A percentile compares a stretch with the other conserved stretches of the same genome.
Evolutionary conservation across 192 early-diverging fungal genomes (phyloP).

Genomic region (Chytriomyces confervae): DNA sequence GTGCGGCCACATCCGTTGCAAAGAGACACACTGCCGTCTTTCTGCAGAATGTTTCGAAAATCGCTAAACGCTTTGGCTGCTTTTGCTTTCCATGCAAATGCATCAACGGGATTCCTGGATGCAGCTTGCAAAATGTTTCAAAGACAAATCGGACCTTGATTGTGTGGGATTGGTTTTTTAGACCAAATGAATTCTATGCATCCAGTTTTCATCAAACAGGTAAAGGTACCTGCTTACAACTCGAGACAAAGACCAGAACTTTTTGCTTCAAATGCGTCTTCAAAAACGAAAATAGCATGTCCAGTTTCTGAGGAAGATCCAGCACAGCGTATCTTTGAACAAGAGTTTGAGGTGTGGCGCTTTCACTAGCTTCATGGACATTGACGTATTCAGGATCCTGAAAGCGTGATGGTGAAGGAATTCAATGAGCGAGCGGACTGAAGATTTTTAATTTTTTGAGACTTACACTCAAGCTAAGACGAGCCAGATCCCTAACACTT

Average conservation of each 20-base stretch:
- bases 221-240: slow-evolving; percentile 87
- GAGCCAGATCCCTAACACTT: slow-evolving; percentile 90
- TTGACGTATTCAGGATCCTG: slow-evolving; percentile 91
- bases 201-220: background rate
- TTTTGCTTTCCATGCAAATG: slow-evolving; percentile 98
- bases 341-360: slow-evolving; percentile 82
- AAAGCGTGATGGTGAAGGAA: slow-evolving; percentile 22
- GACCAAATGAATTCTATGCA: background rate
- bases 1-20: slow-evolving; percentile 94
- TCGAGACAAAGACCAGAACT: slow-evolving; percentile 90
- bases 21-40: slow-evolving; percentile 82
- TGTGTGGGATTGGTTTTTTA: slow-evolving; percentile 1
- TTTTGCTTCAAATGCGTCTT: slow-evolving; percentile 90
- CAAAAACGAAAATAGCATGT: slow-evolving; percentile 94
- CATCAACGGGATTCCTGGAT: slow-evolving; percentile 87
- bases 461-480: slow-evolving; percentile 76
- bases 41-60: slow-evolving; percentile 87
- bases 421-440: too few species aligned
- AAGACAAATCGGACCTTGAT: slow-evolving; percentile 79
- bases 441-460: slow-evolving; percentile 1
- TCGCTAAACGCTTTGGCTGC: slow-evolving; percentile 90
- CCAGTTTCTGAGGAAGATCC: slow-evolving; percentile 88
- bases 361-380: slow-evolving; percentile 84
- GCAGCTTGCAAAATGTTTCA: slow-evolving; percentile 94
- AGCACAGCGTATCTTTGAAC: slow-evolving; percentile 86